These are phyloP conservation scores for Naganishia cerealis DNA, from an alignment of 1,284 basidiomycete genomes.

Conservation along the genomic window DNA sequence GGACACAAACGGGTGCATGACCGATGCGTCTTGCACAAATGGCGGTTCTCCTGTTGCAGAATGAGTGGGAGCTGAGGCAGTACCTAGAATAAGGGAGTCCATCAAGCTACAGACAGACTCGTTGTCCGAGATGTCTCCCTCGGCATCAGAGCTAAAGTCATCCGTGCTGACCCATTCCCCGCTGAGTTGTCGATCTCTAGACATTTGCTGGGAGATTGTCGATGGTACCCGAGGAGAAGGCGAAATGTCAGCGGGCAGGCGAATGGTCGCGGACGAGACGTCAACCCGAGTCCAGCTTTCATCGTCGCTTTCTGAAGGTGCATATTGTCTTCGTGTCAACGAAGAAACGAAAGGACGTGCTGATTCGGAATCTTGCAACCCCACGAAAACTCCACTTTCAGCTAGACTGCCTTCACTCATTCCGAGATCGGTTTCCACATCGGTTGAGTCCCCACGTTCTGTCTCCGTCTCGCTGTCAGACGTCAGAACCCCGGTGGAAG, in stretches of 20 bases:
- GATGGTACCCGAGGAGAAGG: conserved; percentile 14
- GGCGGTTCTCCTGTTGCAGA: neutral
- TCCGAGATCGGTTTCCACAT: conserved; percentile 14
- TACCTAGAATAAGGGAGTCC: conserved; percentile 30
- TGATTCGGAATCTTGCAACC: conserved; percentile 8
- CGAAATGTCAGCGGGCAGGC: neutral
- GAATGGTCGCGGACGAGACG: conserved; percentile 13
- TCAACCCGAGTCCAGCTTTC: conserved; percentile 15
- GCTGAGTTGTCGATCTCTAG: conserved; percentile 6
- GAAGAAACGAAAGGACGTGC: neutral
- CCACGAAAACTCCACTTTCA: conserved; percentile 16
- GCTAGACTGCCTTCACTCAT: conserved; percentile 15
- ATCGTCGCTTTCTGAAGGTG: conserved; percentile 18
- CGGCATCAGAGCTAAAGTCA: conserved; percentile 27
- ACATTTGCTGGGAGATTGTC: neutral
- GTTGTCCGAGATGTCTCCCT: conserved; percentile 24
- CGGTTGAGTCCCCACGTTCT: conserved; percentile 30
- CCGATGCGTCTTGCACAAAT: neutral
- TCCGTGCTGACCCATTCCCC: conserved; percentile 19
- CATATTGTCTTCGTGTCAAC: neutral
- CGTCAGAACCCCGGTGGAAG: neutral
- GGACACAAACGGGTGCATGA: conserved; percentile 28
- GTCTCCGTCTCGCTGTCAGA: conserved; percentile 34
- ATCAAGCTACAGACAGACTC: conserved; percentile 31
- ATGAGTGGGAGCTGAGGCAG: conserved; percentile 8